Conservation (phyloP, 768 basidiomycete genomes). For the Termitomyces sp. region DNA sequence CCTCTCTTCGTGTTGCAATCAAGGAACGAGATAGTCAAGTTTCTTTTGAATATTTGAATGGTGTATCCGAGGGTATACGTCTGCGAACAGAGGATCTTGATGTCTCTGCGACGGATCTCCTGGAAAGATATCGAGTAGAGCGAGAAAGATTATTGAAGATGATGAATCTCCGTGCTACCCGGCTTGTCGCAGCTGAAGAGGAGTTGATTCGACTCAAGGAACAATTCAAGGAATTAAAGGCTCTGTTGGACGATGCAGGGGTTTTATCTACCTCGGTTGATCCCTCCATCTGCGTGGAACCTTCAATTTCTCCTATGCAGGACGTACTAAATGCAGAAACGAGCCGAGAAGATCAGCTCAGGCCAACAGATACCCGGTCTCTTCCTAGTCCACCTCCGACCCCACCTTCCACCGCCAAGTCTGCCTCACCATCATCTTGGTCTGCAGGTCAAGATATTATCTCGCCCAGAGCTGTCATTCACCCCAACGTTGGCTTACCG, state of each 20-base stretch:
- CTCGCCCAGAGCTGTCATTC: background rate
- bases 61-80: conserved; percentile 12
- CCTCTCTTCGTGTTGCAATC: conserved; percentile 10
- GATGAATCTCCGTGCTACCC: conserved; percentile 5
- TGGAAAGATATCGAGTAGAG: conserved; percentile 15
- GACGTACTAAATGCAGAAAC: background rate
- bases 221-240: conserved; percentile 16
- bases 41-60: conserved; percentile 10
- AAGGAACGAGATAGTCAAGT: conserved; percentile 9
- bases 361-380: background rate
- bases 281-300: background rate
- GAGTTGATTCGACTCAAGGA: conserved; percentile 18
- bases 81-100: conserved; percentile 7
- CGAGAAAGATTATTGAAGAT: conserved; percentile 16
- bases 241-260: background rate
- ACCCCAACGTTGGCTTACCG: background rate
- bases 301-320: background rate
- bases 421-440: background rate
- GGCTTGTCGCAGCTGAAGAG: conserved; percentile 11
- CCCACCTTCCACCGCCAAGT: background rate
- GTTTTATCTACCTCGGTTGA: background rate
- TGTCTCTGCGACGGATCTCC: conserved; percentile 1
- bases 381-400: background rate
- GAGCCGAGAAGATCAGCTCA: background rate
- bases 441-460: background rate